phyloP scores from a whole-genome alignment of 1,284 basidiomycete genomes.

The Acaromyces ingoldii region DNA sequence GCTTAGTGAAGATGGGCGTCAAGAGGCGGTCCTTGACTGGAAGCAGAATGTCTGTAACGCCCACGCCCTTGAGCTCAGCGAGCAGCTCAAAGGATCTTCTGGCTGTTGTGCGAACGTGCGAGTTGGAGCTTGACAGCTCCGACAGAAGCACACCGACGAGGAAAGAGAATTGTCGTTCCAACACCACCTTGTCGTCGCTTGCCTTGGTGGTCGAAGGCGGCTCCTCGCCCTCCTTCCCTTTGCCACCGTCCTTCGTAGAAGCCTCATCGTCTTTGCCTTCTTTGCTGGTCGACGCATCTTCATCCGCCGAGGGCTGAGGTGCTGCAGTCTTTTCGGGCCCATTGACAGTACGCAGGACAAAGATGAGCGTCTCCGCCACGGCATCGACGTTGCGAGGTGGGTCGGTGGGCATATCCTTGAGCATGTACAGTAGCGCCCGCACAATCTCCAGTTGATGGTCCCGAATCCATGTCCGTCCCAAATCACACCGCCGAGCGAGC shows the following conservation, averaged over 20 bases:
- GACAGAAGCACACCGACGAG: conserved; percentile 81
- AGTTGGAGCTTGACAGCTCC: conserved; percentile 82
- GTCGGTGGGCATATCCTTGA: conserved; percentile 93
- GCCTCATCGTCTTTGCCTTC: conserved; percentile 15
- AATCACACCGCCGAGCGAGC: conserved; percentile 53
- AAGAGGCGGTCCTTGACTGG: conserved; percentile 85
- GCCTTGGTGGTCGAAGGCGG: conserved; percentile 7
- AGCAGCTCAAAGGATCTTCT: conserved; percentile 78
- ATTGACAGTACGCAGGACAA: conserved; percentile 71
- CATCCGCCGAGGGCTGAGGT: not conserved
- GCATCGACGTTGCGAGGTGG: conserved; percentile 75
- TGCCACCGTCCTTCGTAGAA: conserved; percentile 10
- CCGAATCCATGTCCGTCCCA: conserved; percentile 68
- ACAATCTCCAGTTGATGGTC: conserved; percentile 88
- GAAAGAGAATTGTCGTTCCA: conserved; percentile 49
- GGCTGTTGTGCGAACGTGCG: conserved; percentile 76
- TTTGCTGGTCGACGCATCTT: conserved; percentile 7
- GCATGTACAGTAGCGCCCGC: conserved; percentile 81
- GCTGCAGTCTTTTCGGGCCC: conserved; percentile 23
- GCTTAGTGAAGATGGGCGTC: conserved; percentile 87
- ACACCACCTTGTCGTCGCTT: conserved; percentile 11
- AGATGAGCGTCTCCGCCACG: conserved; percentile 72
- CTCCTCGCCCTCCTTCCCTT: conserved; percentile 23
- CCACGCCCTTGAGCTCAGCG: conserved; percentile 67
- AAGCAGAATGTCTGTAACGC: conserved; percentile 71